Evolutionary conservation across 2,329 filamentous ascomycete species (phyloP), one percentile per base, ranked within the genome.

Genomic region (Aspergillus oerlinghausenensis): DNA sequence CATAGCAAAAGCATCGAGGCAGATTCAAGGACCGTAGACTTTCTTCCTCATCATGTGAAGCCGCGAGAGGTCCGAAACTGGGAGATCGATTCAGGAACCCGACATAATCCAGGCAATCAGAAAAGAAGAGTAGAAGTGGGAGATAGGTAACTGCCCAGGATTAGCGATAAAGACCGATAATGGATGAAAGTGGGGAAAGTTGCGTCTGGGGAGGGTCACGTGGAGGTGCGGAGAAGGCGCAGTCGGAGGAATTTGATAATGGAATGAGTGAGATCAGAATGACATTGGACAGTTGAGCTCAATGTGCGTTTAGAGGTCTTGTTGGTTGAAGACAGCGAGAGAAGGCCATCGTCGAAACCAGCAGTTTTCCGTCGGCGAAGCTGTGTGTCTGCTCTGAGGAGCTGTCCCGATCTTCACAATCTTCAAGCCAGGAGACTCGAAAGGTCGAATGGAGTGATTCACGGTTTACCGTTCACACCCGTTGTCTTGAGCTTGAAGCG

Each of bases 1-100:
- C 72, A 75, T 75, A 66, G 63, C 66, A 61, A 63, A 63, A 68
- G 60, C 62, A 63, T 64, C 55, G 63, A 65, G 56, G 51, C 48
- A 52, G 52, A 40, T 51, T 55, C 54, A 61, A 51, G 53, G 61
- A 54, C 55, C 56, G 56, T 50, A 56, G 53, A 61, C 59, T 60
- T 54, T 55, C 40, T 47, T 47, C 47, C 52, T 58, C 55, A 59
- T 60, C 42, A 43, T 59, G 50, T 35, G 53, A 51, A 49, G 53
- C 35, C 32, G 8, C 48, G 43, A 8, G 28, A 40, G 38, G 17
- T n/a, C 25, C 17, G n/a, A 17, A 14, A 19, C 14, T 25, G 7
- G 32, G 9, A 17, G 26, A 32, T 54, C 43, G 58, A 45, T 49
- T 54, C 60, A 61, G 57, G 42, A 48, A 54, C 14, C 23, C 26